Base-by-base conservation (phyloP, 73 alveolate species). In the Durusdinium trenchii region DNA sequence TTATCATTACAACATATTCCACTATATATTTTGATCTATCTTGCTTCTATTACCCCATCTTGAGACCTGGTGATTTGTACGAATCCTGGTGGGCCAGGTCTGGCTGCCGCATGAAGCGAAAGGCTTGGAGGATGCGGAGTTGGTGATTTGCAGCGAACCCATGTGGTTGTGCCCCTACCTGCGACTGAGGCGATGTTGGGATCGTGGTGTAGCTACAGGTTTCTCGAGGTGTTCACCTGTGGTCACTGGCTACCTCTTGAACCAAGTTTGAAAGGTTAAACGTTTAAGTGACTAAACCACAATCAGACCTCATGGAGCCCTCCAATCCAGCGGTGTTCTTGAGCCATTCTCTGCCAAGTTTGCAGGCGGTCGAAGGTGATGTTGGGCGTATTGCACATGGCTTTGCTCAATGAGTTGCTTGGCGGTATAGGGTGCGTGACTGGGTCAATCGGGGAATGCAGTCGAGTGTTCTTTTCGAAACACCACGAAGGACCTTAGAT, bases 81-180 rank as follows among this genome's bases (percentile, higher is more conserved):
- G n/a, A 57, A 23, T 23, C 12, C 69, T 12, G 12, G 69, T 57
- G 45, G 36, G 48, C 76, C 64, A 87, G 95, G 84, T 45, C 40
- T 87, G 95, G 95, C 71, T 87, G 67, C 95, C 95, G 10, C 3
- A 47, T 26, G 95, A 42, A n/a, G 95, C 95, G n/a, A 38, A n/a
- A 64, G 84, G 95, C 84, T 62, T 87, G 48, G 62, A n/a, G 86
- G 86, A 89, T 5, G 86, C 85, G 30, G 96, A 89, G 52, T 38
- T 89, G 69, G 86, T 89, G 45, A 46, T 89, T 30, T 89, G 96
- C 69, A 89, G 96, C 71, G 96, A 89, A 69, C 96, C 96, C 71
- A 47, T 89, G 96, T 89, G 96, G 96, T 71, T 89, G 38, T 89
- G 96, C 61, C 96, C 69, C 35, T 89, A n/a, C 52, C 26, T 84